A percentile compares a stretch with the other conserved stretches of the same genome.
phyloP scores from a whole-genome alignment of 768 basidiomycete species.

The Panaeolus papilionaceus region DNA sequence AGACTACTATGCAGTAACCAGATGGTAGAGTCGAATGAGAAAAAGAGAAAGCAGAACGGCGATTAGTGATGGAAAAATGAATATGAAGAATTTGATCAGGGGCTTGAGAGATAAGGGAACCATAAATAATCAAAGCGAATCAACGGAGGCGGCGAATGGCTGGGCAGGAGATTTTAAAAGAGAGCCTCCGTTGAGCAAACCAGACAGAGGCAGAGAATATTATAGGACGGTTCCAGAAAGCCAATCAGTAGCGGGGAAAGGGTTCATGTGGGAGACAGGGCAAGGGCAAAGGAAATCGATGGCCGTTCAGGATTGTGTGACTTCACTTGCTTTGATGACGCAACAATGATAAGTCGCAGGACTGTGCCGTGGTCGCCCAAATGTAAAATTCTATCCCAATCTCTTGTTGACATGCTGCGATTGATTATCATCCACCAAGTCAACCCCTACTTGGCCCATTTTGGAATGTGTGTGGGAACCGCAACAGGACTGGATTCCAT shows the following conservation, averaged over 20 bases:
- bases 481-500: not conserved
- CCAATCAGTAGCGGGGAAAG: conserved; percentile 4
- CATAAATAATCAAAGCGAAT: conserved; percentile 18
- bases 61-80: conserved; percentile 19
- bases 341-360: not conserved
- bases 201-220: not conserved
- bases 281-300: conserved; percentile 4
- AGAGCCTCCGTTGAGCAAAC: conserved; percentile 2
- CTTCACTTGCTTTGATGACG: not conserved
- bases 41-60: conserved; percentile 18
- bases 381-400: not conserved
- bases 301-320: not conserved
- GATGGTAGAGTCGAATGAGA: conserved; percentile 17
- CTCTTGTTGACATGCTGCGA: conserved; percentile 1
- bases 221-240: not conserved
- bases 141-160: conserved; percentile 1
- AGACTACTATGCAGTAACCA: conserved; percentile 19
- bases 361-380: conserved; percentile 12
- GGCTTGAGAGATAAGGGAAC: conserved; percentile 15
- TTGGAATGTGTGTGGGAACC: not conserved
- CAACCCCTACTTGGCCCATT: not conserved
- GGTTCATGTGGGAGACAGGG: conserved; percentile 11
- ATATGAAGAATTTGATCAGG: conserved; percentile 13
- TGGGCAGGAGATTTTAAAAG: conserved; percentile 10
- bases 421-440: conserved; percentile 3